Evolutionary conservation across 805 yeast genomes (phyloP), one percentile per base, ranked within the genome.

Genomic region (Spathaspora girioi): DNA sequence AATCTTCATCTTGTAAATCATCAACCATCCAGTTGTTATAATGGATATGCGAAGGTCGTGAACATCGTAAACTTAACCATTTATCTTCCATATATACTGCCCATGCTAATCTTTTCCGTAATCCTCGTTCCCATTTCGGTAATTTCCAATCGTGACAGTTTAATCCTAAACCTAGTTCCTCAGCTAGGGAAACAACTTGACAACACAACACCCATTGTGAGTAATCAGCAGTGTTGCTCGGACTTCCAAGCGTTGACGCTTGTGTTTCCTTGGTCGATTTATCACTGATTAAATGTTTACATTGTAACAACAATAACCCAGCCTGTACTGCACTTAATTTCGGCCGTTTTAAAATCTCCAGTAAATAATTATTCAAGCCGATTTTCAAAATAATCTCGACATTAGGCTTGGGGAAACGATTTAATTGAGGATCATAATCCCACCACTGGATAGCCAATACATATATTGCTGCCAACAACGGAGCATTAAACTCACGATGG

Each of bases 41-140:
- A 50, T 82, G 75, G 18, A 83, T 80, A 66, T 90, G 96, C 0
- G 96, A 86, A 1, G 97, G 96, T 43, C 97, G 75, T 0, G 92
- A 82, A 61, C 89, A 96, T 49, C 83, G 81, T 46, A 92, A 69
- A 1, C 96, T 75, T 9, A 86, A 77, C 98, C 98, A 93, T 64
- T 92, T 90, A 62, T 91, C 97, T 66, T 91, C 96, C 48, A 87
- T 75, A 76, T 83, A 93, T 1, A 91, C 94, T 0, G 97, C 97
- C 98, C 99, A 93, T 0, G 97, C 96, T 46, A 93, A 69, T 52
- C 98, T 76, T 59, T 89, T 81, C 48, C 99, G 77, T 46, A 93
- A 70, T 5, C 96, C 96, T 47, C 96, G 77, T 63, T 93, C 99
- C 98, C 98, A 94, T 59, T 86, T 85, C 0, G 98, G 98, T 35